Percentiles rank a stretch among this genome's conserved stretches.
phyloP scores from a whole-genome alignment of 1,284 basidiomycete species.

The Trichosporon coremiiforme region DNA sequence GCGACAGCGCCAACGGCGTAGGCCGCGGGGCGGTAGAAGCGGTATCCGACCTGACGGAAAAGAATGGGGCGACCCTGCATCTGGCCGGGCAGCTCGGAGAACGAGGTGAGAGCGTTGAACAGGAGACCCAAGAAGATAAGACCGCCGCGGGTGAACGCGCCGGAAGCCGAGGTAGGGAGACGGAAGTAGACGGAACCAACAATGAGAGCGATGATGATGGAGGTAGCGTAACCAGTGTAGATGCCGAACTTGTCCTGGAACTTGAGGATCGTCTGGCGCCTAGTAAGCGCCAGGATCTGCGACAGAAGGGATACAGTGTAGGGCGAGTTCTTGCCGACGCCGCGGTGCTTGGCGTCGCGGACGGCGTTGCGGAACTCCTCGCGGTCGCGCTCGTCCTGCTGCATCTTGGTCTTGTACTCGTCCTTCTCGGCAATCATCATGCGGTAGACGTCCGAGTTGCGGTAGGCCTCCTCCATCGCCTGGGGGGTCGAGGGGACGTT shows the following conservation, averaged over 20 bases:
- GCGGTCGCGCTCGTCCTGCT: slow-evolving; percentile 65
- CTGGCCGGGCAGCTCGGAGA: slow-evolving; percentile 63
- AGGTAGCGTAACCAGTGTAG: slow-evolving; percentile 67
- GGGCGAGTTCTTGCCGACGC: slow-evolving; percentile 79
- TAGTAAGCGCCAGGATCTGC: slow-evolving; percentile 72
- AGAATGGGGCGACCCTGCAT: slow-evolving; percentile 70
- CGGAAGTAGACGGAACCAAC: slow-evolving; percentile 75
- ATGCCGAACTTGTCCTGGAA: slow-evolving; percentile 83
- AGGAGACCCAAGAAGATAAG: slow-evolving; percentile 76
- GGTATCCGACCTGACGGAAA: slow-evolving; percentile 68
- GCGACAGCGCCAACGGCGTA: slow-evolving; percentile 51
- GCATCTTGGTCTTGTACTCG: slow-evolving; percentile 69
- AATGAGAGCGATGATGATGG: slow-evolving; percentile 65
- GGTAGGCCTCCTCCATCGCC: slow-evolving; percentile 70
- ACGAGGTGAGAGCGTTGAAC: slow-evolving; percentile 61
- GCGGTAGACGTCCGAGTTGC: slow-evolving; percentile 61
- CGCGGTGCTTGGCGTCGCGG: slow-evolving; percentile 72
- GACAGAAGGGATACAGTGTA: slow-evolving; percentile 79
- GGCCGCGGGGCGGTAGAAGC: slow-evolving; percentile 70
- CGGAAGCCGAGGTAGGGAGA: slow-evolving; percentile 70
- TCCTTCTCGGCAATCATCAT: slow-evolving; percentile 62
- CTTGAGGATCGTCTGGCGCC: slow-evolving; percentile 71
- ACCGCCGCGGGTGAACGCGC: slow-evolving; percentile 84
- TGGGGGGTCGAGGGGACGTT: slow-evolving; percentile 75
- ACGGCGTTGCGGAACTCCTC: slow-evolving; percentile 76